These are phyloP conservation scores for Penicillium paxilli DNA, from an alignment of 495 filamentous ascomycete genomes.

Conservation along the genomic window DNA sequence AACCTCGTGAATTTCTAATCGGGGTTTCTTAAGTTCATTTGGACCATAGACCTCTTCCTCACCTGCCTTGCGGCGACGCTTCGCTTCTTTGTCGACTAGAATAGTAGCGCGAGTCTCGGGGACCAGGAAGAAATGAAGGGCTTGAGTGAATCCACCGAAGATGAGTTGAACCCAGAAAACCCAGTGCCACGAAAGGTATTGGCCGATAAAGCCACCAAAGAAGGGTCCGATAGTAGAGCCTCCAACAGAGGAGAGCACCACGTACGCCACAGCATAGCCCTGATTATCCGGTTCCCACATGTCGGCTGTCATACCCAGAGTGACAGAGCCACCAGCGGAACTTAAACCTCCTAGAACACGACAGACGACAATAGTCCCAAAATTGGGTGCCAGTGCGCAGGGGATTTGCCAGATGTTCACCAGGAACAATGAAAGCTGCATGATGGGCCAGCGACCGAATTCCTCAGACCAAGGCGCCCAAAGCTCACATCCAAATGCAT, in stretches of 20 bases:
- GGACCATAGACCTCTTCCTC: constrained; percentile 64
- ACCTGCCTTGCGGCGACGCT: constrained; percentile 59
- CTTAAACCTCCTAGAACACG: constrained; percentile 69
- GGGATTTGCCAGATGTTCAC: constrained; percentile 78
- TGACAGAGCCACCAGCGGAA: constrained; percentile 77
- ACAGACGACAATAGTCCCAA: constrained; percentile 62
- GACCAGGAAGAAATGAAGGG: constrained; percentile 65
- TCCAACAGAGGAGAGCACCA: constrained; percentile 74
- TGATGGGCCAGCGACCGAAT: constrained; percentile 69
- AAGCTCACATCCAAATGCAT: constrained; percentile 79
- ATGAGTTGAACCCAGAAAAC: constrained; percentile 80
- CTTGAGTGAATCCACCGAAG: constrained; percentile 64
- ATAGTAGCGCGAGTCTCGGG: constrained; percentile 69
- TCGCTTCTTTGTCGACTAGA: constrained; percentile 65
- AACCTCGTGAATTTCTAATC: constrained; percentile 56
- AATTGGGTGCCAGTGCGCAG: constrained; percentile 70
- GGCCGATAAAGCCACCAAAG: constrained; percentile 73
- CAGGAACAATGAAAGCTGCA: constrained; percentile 67
- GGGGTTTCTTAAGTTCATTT: constrained; percentile 53
- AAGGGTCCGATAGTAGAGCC: constrained; percentile 77
- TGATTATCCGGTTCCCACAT: constrained; percentile 75
- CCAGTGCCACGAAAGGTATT: constrained; percentile 71
- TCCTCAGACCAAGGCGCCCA: constrained; percentile 86
- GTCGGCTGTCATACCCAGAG: constrained; percentile 80
- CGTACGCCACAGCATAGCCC: constrained; percentile 64